Percentiles rank a stretch among this genome's conserved stretches.
These are phyloP conservation scores for Spizellomyces sp. DNA, from an alignment of 192 early-diverging fungal genomes.

Conservation along the genomic window DNA sequence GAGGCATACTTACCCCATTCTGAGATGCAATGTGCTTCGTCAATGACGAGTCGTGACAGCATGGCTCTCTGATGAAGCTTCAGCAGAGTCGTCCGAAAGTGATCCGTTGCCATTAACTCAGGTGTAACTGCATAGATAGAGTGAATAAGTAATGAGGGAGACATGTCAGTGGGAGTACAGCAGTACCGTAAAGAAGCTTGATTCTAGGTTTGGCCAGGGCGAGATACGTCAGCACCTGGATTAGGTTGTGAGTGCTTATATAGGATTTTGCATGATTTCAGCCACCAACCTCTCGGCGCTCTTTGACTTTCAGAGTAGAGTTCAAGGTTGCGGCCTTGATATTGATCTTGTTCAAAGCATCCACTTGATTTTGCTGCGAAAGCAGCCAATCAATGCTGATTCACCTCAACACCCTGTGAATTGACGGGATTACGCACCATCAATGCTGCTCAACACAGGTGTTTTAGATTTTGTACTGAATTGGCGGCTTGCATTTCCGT, in stretches of 20 bases:
- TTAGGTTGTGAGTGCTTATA: background rate
- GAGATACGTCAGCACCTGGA: conserved; percentile 39
- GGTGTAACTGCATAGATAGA: conserved; percentile 41
- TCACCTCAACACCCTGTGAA: background rate
- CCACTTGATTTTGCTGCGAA: conserved; percentile 50
- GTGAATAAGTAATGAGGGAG: too few relatives aligned
- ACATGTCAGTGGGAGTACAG: background rate
- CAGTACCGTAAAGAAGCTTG: conserved; percentile 47
- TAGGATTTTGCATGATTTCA: background rate
- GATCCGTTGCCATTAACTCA: conserved; percentile 47
- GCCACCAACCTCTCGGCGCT: conserved; percentile 26
- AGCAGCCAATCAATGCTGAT: background rate
- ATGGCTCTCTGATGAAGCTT: conserved; percentile 31
- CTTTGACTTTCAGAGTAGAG: conserved; percentile 36
- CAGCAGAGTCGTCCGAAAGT: conserved; percentile 38
- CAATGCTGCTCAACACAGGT: too few relatives aligned
- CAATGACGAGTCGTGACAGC: conserved; percentile 49
- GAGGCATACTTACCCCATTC: conserved; percentile 40
- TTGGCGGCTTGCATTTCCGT: background rate
- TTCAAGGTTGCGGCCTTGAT: conserved; percentile 45
- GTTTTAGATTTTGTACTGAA: background rate
- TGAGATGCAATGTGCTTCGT: conserved; percentile 59
- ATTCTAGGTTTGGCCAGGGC: conserved; percentile 16
- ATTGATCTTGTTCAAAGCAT: conserved; percentile 34
- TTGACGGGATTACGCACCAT: too few relatives aligned